Base-by-base conservation (phyloP, 345 rosid genomes). In the Sisymbrium altissimum region DNA sequence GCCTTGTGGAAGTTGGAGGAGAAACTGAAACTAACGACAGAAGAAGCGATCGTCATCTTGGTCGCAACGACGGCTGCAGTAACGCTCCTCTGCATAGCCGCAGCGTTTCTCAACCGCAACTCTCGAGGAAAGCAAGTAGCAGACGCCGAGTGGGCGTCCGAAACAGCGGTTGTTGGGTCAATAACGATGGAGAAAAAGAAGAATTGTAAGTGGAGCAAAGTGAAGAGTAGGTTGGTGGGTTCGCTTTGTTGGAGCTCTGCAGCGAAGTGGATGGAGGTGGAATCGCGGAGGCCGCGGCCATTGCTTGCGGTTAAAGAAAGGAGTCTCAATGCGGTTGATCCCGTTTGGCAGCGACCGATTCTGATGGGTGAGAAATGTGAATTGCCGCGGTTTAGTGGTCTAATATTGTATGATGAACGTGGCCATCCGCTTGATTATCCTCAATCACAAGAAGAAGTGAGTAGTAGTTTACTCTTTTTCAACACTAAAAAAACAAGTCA, bases 361-460 rank as follows among this genome's bases (percentile, higher is more conserved):
- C 79, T 89, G n/a, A 88, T 88, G 96, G 97, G 96, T 67, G 97
- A 82, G 82, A 93, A 87, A 80, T 89, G 92, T 62, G 84, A 91
- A 80, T 82, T 89, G 4, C 97, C 96, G 0, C 83, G 85, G 72
- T 85, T 86, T 64, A 89, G 96, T 46, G 97, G 97, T 5, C 77
- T 90, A 17, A 87, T 91, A 79, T 81, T 93, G 63, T 93, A 91
- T 56, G 94, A 93, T 59, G 87, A 89, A 58, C 63, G 58, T 7
- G 96, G 97, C 5, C 80, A 44, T 38, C 81, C 66, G 6, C 85
- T 88, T 54, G 64, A 75, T 74, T 81, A 78, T 18, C 68, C 82
- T 27, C 48, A 68, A 7, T 29, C 40, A 60, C 64, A 67, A 60
- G 68, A 67, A 71, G 64, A 68, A 79, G 74, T 61, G 10, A 54